phyloP scores from a whole-genome alignment of 164 flowering plant species.

The Stephania japonica region DNA sequence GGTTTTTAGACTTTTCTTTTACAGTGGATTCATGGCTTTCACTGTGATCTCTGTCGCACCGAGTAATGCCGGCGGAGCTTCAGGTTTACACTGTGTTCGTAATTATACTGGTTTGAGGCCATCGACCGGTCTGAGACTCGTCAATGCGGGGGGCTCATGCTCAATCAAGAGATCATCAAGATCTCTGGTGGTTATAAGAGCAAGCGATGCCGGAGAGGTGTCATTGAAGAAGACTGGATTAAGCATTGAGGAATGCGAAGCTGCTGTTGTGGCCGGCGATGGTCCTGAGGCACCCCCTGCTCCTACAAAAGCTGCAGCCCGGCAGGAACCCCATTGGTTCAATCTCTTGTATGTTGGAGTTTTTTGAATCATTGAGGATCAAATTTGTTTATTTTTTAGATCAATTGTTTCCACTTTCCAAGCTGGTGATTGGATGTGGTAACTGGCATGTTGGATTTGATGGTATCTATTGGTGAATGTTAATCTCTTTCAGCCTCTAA shows the following conservation, averaged over 20 bases:
- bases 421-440: background rate
- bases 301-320: slow-evolving; percentile 64
- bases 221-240: slow-evolving; percentile 33
- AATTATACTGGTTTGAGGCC: slow-evolving; percentile 21
- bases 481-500: slow-evolving; percentile 23
- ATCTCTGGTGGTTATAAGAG: slow-evolving; percentile 30
- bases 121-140: slow-evolving; percentile 5
- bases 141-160: background rate
- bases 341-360: slow-evolving; percentile 41
- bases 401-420: background rate
- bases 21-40: slow-evolving; percentile 11
- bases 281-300: slow-evolving; percentile 74
- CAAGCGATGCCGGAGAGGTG: slow-evolving; percentile 30
- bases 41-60: slow-evolving; percentile 17
- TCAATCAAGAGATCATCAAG: slow-evolving; percentile 8
- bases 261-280: slow-evolving; percentile 83
- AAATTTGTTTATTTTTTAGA: background rate
- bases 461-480: background rate
- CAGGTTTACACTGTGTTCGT: slow-evolving; percentile 11
- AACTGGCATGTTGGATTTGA: background rate
- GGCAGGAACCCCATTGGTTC: slow-evolving; percentile 69
- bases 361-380: background rate
- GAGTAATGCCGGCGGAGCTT: slow-evolving; percentile 20
- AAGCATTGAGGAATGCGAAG: slow-evolving; percentile 74
- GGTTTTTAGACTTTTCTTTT: background rate